These are phyloP conservation scores for Russula griseocarnosa DNA, from an alignment of 768 basidiomycete genomes.

Conservation along the genomic window DNA sequence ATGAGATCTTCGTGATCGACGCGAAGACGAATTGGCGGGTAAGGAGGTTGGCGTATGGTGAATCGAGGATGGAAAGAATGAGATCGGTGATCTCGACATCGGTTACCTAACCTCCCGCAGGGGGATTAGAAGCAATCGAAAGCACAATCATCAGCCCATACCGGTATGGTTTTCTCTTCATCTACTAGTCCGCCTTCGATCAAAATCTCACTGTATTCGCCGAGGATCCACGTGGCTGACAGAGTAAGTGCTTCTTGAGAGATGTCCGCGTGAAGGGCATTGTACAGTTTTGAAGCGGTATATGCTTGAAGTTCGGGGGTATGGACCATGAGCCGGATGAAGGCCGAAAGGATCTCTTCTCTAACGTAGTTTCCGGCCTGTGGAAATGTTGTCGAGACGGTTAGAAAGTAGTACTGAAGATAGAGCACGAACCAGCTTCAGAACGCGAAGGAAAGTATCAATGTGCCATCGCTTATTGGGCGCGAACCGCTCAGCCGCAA, in stretches of 20 bases:
- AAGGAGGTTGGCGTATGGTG: constrained; percentile 89
- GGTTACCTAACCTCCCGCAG: constrained; percentile 46
- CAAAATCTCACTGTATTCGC: constrained; percentile 91
- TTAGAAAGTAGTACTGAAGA: not conserved
- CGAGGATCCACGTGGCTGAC: constrained; percentile 91
- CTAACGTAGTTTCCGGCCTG: constrained; percentile 98
- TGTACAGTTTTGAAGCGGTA: constrained; percentile 86
- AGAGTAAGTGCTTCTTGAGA: constrained; percentile 96
- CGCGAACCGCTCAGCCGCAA: constrained; percentile 94
- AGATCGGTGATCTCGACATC: constrained; percentile 86
- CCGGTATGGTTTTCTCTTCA: constrained; percentile 66
- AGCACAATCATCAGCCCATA: constrained; percentile 35
- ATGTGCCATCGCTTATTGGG: constrained; percentile 99
- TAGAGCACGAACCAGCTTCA: constrained; percentile 69
- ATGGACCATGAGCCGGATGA: constrained; percentile 93
- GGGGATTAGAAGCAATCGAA: not conserved
- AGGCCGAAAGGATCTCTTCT: constrained; percentile 92
- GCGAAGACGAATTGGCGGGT: constrained; percentile 91
- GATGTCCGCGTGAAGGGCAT: constrained; percentile 82
- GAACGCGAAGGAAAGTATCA: constrained; percentile 87
- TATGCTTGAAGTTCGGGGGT: constrained; percentile 96
- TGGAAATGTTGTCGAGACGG: not conserved
- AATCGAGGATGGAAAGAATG: constrained; percentile 79
- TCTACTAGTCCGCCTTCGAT: constrained; percentile 81
- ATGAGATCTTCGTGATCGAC: constrained; percentile 83